Base-by-base conservation (phyloP, 257 asterid genomes). In the Petunia secreta region DNA sequence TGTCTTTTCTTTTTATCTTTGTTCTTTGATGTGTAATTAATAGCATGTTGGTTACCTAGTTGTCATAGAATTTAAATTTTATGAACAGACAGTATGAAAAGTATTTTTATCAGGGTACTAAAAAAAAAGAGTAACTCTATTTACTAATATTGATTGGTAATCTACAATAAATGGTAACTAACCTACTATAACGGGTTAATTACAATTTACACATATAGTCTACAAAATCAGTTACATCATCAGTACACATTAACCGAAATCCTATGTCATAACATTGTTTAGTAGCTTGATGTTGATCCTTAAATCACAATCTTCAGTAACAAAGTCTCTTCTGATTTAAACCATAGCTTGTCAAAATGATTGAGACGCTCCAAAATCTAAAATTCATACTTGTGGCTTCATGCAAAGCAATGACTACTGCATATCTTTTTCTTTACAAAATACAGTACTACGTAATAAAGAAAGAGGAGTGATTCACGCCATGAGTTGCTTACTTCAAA, bases 341-440 rank as follows among this genome's bases (percentile, higher is more conserved):
- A 53, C 44, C 66, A 53, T 75, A 64, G 57, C 38, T 59, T 79
- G 53, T 73, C 75, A 54, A 59, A 66, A 59, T 86, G 82, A 87
- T 84, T 81, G 86, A 82, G 84, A 83, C 65, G 81, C 9, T 62
- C 58, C 80, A 75, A 78, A 58, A 79, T 79, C 63, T 52, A 79
- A 73, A 80, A 74, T 54, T 78, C 77, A 81, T 80, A 58, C 46
- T 25, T 25, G 25, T 25, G 25, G 25, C 25, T 54, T 54, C 80
- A 85, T 85, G 87, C 80, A 78, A 63, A 77, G 81, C 82, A 43
- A 75, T 71, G 63, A 85, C 87, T 83, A 79, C 60, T 59, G 76
- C 66, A 82, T 79, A 83, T 79, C 54, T 81, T 80, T 67, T 67
- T 79, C 37, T 9, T 83, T 40, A 48, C 77, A 69, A 13, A 38